Evolutionary conservation across 2,329 filamentous ascomycete species (phyloP), one percentile per base, ranked within the genome.

Genomic region (Fusarium tupiense): DNA sequence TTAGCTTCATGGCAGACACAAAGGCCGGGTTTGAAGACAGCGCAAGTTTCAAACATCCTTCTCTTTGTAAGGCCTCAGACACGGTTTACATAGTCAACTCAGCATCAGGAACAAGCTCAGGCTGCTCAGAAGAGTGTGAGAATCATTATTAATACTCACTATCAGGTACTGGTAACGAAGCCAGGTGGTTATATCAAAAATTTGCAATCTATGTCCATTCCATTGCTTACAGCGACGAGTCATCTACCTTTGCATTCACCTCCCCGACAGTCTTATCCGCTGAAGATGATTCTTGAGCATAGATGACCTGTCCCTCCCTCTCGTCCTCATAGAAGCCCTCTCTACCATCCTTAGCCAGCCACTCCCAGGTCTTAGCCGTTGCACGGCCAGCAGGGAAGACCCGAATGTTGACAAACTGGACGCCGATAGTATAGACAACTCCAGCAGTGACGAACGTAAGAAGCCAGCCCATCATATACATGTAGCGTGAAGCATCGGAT

Each of bases 391-490:
- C 13, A 5, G 46, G 58, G n/a, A 61, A 61, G 0, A 61, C 46
- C 1, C 58, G 46, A 8, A 54, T 61, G 4, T 61, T 61, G 35
- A 61, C 46, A 10, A 54, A 61, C 35, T 61, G 46, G 3, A 61
- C 46, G 9, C 58, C 46, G 8, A 54, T 38, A 14, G 33, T 29
- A 8, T 61, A 61, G 14, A 61, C 46, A 5, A 61, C 20, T 6
- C 58, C 58, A 24, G 58, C 58, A 12, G 58, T 61, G 16, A 54
- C 58, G 8, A 61, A 61, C 1, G 58, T 61, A 8, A 61, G n/a
- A 31, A 61, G 47, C 58, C 58, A 61, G 0, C 58, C 44, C 58
- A 61, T 61, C 58, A 41, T 61, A 11, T 61, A 61, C 58, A 54
- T 61, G 9, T 61, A 61, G 2, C 58, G 46, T 2, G 58, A 61